phyloP scores from a whole-genome alignment of 768 basidiomycete species.

The Candolleomyces efflorescens region DNA sequence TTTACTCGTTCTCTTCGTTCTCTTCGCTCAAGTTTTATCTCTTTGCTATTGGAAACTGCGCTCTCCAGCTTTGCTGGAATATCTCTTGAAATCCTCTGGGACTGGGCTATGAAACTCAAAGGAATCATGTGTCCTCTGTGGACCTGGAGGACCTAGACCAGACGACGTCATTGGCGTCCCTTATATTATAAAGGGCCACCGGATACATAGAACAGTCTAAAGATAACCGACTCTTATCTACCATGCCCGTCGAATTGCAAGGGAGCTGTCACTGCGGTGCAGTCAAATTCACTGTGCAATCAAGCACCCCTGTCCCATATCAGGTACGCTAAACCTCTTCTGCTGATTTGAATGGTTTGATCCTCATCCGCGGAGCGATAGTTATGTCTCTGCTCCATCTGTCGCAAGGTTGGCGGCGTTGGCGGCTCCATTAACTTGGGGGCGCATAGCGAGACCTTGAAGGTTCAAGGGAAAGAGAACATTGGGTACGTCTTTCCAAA shows the following conservation, averaged over 20 bases:
- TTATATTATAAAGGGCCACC: background rate
- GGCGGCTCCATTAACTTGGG: conserved; percentile 69
- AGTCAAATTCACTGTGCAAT: conserved; percentile 41
- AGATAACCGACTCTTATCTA: background rate
- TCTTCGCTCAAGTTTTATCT: too few species aligned
- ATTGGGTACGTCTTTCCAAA: conserved; percentile 36
- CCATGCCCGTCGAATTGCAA: conserved; percentile 55
- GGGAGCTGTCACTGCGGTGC: conserved; percentile 55
- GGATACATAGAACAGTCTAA: background rate
- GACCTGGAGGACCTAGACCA: too few species aligned
- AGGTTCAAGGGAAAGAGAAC: conserved; percentile 50
- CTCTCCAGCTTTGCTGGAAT: background rate
- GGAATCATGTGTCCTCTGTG: too few species aligned
- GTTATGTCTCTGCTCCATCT: conserved; percentile 67
- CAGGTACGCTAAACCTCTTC: conserved; percentile 33
- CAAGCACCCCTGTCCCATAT: conserved; percentile 60
- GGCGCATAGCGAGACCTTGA: conserved; percentile 45
- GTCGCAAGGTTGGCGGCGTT: conserved; percentile 63
- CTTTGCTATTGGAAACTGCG: background rate
- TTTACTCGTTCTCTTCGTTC: too few species aligned
- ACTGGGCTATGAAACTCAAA: too few species aligned
- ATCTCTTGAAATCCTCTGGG: background rate
- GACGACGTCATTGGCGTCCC: background rate
- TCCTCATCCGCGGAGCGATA: conserved; percentile 14
- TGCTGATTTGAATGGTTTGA: background rate